Base-by-base conservation (phyloP, 1,139 yeast species). In the Geotrichum aggregatum region DNA sequence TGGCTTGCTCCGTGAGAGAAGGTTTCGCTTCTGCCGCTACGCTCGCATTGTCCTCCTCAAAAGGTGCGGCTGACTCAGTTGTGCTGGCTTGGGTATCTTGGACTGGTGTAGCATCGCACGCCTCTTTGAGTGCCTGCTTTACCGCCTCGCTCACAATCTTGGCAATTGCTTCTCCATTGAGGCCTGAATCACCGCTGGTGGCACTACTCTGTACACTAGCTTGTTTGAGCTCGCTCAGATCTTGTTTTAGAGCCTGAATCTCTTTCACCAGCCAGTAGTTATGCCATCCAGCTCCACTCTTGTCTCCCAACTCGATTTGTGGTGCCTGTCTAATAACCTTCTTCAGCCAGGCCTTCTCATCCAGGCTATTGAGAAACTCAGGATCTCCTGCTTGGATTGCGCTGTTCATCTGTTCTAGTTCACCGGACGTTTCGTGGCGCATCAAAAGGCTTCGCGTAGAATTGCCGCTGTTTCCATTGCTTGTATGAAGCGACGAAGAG, bases 201-300 rank as follows among this genome's bases (percentile, higher is more conserved):
- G 2, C 5, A 16, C 36, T 18, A n/a, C 19, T 13, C 18, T 34
- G 36, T 5, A 13, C 16, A 14, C 35, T 5, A 13, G 16, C 36
- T 8, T 22, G 21, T 16, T 40, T 41, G 35, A 41, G 24, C 21
- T 28, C 35, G 14, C 3, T 11, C 5, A 41, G 13, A 8, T 39
- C 38, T 5, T 31, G 38, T 30, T 50, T 42, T 7, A 73, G 58
- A 7, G 59, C 55, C 24, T 70, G 71, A 21, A 73, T 60, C 56
- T 70, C 70, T 44, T 70, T 67, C 64, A 80, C 77, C 43, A 85
- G 63, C 52, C 77, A 80, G 62, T 74, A 82, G 49, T 76, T 70
- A 62, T 84, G 87, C 88, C 89, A 82, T 45, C 80, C 79, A 52
- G 84, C 72, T 21, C 91, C 87, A 6, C 70, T 66, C 45, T 71